Evolutionary conservation across 2,329 filamentous ascomycete genomes (phyloP), one percentile per base, ranked within the genome.

Genomic region (Metarhizium sp.): DNA sequence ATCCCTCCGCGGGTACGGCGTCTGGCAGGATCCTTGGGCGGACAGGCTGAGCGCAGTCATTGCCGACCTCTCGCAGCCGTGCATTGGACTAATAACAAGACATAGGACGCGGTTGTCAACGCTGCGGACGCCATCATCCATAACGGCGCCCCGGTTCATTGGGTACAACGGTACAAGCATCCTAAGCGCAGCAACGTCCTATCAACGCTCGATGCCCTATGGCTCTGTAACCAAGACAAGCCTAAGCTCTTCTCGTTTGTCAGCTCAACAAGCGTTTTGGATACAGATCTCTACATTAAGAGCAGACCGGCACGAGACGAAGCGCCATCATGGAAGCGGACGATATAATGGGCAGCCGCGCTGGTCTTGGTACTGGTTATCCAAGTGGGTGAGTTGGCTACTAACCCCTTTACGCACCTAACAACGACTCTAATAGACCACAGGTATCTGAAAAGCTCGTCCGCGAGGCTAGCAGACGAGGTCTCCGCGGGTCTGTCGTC

Each of bases 111-210:
- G 6, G 66, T 96, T 3, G 75, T 79, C 4, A 72, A 85, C 2
- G 77, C 83, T 34, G 87, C 85, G 0, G 90, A 95, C 65, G 78
- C 85, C 0, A 75, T 91, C 2, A 81, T 92, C 40, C 87, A 96
- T 74, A 96, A 96, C 66, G 92, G 88, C 40, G 90, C 90, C 13
- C 74, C 77, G 30, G 85, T 89, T 6, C 86, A 96, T 68, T 96
- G 90, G 91, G 82, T 96, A 25, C 78, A 84, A 64, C 84, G 80
- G 6, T 96, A 96, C 77, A 84, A 18, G 80, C 42, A 78, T 96
- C 61, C 82, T 81, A 66, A 75, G 79, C 0, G 77, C 86, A 29
- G 30, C 56, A 96, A 96, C 66, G 92, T 96, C 1, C 73, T 87
- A n/a, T 86, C 84, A 13, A 95, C 90, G 0, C 74, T 96, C 30